These are phyloP conservation scores for Kregervanrija pseudodelftensis DNA, from an alignment of 805 yeast species.

Conservation along the genomic window DNA sequence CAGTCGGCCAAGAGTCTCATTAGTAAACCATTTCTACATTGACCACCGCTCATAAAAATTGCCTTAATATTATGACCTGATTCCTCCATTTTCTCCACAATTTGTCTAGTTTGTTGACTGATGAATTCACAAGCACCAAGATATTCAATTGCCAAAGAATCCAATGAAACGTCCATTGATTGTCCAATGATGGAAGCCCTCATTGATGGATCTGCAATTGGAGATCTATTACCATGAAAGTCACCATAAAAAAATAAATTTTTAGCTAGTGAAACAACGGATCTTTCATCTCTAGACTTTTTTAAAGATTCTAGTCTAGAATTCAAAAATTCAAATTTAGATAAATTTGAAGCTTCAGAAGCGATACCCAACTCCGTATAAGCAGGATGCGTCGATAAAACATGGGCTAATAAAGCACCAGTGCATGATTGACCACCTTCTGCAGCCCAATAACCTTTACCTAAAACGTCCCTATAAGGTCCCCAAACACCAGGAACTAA, in stretches of 20 bases:
- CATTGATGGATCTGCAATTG: conserved; percentile 95
- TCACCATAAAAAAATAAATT: conserved; percentile 93
- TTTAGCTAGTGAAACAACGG: conserved; percentile 75
- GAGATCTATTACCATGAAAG: conserved; percentile 93
- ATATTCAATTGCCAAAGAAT: conserved; percentile 78
- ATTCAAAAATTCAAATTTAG: conserved; percentile 80
- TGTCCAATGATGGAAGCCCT: conserved; percentile 88
- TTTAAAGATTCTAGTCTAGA: conserved; percentile 62
- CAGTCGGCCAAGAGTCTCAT: conserved; percentile 90
- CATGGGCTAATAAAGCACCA: conserved; percentile 88
- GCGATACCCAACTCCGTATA: conserved; percentile 58
- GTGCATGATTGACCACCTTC: conserved; percentile 99
- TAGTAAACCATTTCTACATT: conserved; percentile 83
- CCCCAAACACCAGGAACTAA: conserved; percentile 99
- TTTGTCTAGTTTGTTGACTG: conserved; percentile 95
- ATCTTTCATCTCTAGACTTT: conserved; percentile 47
- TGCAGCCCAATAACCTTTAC: conserved; percentile 89
- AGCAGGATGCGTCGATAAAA: conserved; percentile 84
- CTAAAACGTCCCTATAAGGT: conserved; percentile 88
- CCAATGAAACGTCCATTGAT: conserved; percentile 81
- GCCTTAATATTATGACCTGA: conserved; percentile 73
- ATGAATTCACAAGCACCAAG: conserved; percentile 95
- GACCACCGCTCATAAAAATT: conserved; percentile 93
- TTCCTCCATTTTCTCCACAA: conserved; percentile 74
- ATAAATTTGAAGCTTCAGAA: conserved; percentile 61